These are phyloP conservation scores for Heteromeles arbutifolia DNA, from an alignment of 306 rosid species.

Conservation along the genomic window DNA sequence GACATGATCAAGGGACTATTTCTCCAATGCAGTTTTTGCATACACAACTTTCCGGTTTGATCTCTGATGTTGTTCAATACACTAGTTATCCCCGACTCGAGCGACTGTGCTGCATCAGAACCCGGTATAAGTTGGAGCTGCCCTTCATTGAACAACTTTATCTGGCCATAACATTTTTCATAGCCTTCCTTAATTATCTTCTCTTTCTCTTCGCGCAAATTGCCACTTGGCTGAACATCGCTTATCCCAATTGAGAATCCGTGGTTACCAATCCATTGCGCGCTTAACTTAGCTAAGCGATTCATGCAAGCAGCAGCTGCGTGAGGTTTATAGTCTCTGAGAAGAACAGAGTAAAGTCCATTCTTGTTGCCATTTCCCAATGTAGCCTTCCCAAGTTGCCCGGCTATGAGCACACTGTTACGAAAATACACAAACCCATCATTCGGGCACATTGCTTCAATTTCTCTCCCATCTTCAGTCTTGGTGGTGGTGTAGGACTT, in stretches of 20 bases:
- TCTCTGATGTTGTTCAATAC: constrained; percentile 60
- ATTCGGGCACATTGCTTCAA: constrained; percentile 70
- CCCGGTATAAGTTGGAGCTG: constrained; percentile 64
- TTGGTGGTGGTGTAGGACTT: constrained; percentile 39
- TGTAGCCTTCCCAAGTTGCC: constrained; percentile 94
- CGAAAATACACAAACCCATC: constrained; percentile 91
- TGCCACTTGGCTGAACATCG: constrained; percentile 79
- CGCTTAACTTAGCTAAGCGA: constrained; percentile 95
- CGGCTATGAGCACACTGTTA: constrained; percentile 83
- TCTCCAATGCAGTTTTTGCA: constrained; percentile 84
- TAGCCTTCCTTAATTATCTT: constrained; percentile 49
- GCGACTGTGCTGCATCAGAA: constrained; percentile 88
- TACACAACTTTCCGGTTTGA: constrained; percentile 73
- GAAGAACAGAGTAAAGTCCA: constrained; percentile 83
- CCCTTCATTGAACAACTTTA: constrained; percentile 54
- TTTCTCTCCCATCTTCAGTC: constrained; percentile 47
- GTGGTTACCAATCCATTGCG: constrained; percentile 93
- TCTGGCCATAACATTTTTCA: constrained; percentile 47
- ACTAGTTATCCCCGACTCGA: constrained; percentile 54
- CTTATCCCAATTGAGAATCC: constrained; percentile 96
- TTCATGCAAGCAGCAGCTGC: constrained; percentile 96
- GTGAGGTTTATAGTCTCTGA: constrained; percentile 78
- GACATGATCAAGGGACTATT: constrained; percentile 98
- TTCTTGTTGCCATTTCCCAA: constrained; percentile 96
- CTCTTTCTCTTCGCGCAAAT: constrained; percentile 42